Evolutionary conservation across 805 yeast species (phyloP).

Genomic region (Starmera pachycereana): DNA sequence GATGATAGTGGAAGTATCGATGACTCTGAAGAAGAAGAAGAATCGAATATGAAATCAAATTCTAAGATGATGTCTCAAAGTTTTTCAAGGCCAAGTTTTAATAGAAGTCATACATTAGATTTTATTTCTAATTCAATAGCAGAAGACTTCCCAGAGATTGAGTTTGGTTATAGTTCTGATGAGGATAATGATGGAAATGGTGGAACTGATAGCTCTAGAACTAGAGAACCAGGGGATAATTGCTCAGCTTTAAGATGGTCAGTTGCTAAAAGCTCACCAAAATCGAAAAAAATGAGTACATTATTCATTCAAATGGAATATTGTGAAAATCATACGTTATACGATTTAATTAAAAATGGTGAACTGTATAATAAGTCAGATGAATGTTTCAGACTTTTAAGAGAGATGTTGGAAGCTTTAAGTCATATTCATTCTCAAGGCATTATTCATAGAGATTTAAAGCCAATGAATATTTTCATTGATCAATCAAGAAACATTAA

Average conservation of each 20-base stretch:
- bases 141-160: slow-evolving; percentile 41
- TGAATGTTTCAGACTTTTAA: slow-evolving; percentile 83
- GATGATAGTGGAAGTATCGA: slow-evolving; percentile 4
- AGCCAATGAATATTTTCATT: slow-evolving; percentile 92
- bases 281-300: slow-evolving; percentile 42
- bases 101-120: slow-evolving; percentile 37
- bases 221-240: slow-evolving; percentile 9
- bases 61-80: neutral
- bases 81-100: slow-evolving; percentile 20
- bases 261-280: slow-evolving; percentile 2
- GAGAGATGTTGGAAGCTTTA: slow-evolving; percentile 84
- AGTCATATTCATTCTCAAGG: slow-evolving; percentile 89
- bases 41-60: slow-evolving; percentile 4
- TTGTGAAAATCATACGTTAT: slow-evolving; percentile 87
- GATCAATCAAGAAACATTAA: slow-evolving; percentile 84
- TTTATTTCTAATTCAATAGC: slow-evolving; percentile 56
- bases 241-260: slow-evolving; percentile 6
- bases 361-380: slow-evolving; percentile 61
- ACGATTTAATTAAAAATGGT: slow-evolving; percentile 67
- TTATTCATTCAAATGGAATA: slow-evolving; percentile 97
- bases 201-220: slow-evolving; percentile 16
- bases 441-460: slow-evolving; percentile 88
- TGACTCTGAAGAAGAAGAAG: slow-evolving; percentile 2
- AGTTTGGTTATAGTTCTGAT: slow-evolving; percentile 31
- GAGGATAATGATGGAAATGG: slow-evolving; percentile 15